Conservation (phyloP, 257 asterid species). For the Petunia axillaris region DNA sequence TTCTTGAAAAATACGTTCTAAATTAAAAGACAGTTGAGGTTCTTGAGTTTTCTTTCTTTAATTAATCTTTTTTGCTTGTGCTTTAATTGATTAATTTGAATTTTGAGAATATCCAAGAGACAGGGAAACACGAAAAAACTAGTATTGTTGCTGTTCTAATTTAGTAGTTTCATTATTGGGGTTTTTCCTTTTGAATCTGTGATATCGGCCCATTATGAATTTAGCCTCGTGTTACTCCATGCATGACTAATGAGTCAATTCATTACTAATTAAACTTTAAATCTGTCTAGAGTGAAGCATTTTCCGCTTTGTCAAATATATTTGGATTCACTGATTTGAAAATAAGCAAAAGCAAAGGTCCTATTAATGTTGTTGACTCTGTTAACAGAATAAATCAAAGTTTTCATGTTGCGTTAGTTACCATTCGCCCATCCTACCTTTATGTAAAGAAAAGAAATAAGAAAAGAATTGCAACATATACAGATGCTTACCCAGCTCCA, state of each 20-base stretch:
- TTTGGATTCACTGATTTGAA: background rate
- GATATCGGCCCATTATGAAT: background rate
- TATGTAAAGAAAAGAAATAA: background rate
- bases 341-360: background rate
- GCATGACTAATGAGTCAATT: background rate
- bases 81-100: too few relatives aligned
- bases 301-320: background rate
- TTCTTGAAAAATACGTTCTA: too few relatives aligned
- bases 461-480: background rate
- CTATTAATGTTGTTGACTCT: background rate
- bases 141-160: background rate
- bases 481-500: slow-evolving; percentile 22
- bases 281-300: background rate
- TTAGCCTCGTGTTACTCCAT: background rate
- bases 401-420: background rate
- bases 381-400: background rate
- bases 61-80: too few relatives aligned
- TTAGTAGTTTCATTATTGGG: too few relatives aligned
- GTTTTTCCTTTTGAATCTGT: too few relatives aligned
- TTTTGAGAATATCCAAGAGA: background rate
- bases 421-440: background rate
- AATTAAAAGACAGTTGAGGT: too few relatives aligned
- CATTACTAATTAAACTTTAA: background rate
- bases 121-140: background rate
- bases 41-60: too few relatives aligned